Conservation (phyloP, 2,329 filamentous ascomycete genomes). For the Neopestalotiopsis clavispora region DNA sequence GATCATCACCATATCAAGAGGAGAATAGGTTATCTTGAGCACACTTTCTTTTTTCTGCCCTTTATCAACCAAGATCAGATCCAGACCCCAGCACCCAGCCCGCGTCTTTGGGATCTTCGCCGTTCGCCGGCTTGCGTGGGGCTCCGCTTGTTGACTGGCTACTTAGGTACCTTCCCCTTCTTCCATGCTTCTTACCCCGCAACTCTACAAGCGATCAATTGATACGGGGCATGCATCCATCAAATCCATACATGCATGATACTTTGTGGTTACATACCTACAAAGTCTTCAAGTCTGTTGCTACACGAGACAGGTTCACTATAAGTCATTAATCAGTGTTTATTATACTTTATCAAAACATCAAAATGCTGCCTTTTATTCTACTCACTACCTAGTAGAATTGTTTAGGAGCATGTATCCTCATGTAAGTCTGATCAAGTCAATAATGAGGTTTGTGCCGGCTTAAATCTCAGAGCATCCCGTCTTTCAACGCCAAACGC, state of each 20-base stretch:
- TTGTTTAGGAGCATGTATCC: not conserved
- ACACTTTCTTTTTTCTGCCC: not conserved
- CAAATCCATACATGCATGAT: not conserved
- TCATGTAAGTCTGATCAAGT: not conserved
- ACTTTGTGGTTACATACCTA: not conserved
- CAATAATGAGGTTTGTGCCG: not conserved
- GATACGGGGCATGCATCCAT: conserved; percentile 3
- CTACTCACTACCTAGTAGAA: too few species aligned
- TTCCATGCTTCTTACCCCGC: conserved; percentile 14
- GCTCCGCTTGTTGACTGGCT: not conserved
- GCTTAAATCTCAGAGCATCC: not conserved
- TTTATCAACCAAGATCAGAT: not conserved
- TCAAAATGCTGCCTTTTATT: too few species aligned
- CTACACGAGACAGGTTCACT: too few species aligned
- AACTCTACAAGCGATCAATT: not conserved
- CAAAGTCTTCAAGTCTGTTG: too few species aligned
- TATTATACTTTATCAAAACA: too few species aligned
- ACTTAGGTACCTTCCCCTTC: not conserved
- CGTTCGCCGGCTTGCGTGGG: conserved; percentile 17
- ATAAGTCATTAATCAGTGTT: too few species aligned
- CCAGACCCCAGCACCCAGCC: not conserved
- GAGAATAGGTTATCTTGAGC: not conserved
- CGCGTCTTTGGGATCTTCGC: not conserved
- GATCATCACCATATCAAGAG: not conserved
- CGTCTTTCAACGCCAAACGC: conserved; percentile 12